These are phyloP conservation scores for Wilcoxina mikolae DNA, from an alignment of 495 filamentous ascomycete species.

Conservation along the genomic window DNA sequence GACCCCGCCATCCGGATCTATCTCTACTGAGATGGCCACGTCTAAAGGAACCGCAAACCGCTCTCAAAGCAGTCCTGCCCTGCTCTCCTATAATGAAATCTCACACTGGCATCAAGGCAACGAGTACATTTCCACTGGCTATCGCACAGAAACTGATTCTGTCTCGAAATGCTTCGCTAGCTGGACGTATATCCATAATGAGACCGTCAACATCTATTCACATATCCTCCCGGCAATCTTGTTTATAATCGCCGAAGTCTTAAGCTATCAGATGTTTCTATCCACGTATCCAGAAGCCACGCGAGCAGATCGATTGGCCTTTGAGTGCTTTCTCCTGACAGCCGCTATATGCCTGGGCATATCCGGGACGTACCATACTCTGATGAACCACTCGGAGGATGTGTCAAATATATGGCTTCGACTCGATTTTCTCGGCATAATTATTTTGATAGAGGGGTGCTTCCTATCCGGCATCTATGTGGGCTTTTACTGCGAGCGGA, in stretches of 20 bases:
- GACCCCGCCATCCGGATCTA: no score
- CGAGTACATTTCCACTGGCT: slow-evolving; percentile 30
- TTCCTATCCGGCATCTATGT: slow-evolving; percentile 40
- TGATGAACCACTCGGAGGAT: slow-evolving; percentile 36
- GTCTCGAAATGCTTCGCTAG: slow-evolving; percentile 24
- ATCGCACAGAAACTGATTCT: slow-evolving; percentile 31
- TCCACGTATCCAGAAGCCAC: slow-evolving; percentile 28
- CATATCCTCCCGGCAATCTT: slow-evolving; percentile 31
- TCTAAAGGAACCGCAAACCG: no score
- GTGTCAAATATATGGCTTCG: slow-evolving; percentile 33
- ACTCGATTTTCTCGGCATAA: slow-evolving; percentile 38
- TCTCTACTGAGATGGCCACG: no score
- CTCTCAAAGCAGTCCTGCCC: neutral
- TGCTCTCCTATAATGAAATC: slow-evolving; percentile 17
- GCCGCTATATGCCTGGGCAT: slow-evolving; percentile 33
- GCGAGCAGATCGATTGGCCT: slow-evolving; percentile 30
- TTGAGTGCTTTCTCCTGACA: slow-evolving; percentile 33
- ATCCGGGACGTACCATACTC: slow-evolving; percentile 36
- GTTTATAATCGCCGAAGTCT: slow-evolving; percentile 21
- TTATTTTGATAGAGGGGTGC: slow-evolving; percentile 34
- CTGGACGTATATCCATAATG: slow-evolving; percentile 36
- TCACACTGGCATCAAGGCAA: slow-evolving; percentile 32
- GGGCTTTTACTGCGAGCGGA: slow-evolving; percentile 36
- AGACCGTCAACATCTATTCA: slow-evolving; percentile 35
- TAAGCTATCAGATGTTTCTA: slow-evolving; percentile 28